A percentile compares a stretch with the other conserved stretches of the same genome.
These are phyloP conservation scores for Nectriaceae sp. DNA, from an alignment of 2,329 filamentous ascomycete species.

Conservation along the genomic window DNA sequence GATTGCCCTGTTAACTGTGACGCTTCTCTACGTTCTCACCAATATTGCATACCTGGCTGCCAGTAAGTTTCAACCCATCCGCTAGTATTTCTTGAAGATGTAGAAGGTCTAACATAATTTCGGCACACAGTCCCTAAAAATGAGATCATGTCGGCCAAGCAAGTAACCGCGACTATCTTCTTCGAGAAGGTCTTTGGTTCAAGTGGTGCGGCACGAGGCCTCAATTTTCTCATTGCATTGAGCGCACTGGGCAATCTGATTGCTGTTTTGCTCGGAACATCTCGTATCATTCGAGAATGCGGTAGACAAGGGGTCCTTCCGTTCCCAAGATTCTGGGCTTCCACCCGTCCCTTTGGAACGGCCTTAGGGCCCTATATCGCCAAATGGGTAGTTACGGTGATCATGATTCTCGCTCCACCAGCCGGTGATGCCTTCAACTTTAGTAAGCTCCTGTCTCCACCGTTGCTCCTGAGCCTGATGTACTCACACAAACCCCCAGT, in stretches of 20 bases:
- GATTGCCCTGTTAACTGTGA: constrained; percentile 51
- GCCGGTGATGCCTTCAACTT: constrained; percentile 67
- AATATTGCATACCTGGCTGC: constrained; percentile 63
- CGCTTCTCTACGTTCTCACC: constrained; percentile 56
- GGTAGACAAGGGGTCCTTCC: constrained; percentile 63
- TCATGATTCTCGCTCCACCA: constrained; percentile 63
- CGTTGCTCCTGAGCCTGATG: not conserved
- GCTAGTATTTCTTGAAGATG: not conserved
- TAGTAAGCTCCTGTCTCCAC: constrained; percentile 33
- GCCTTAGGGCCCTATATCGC: constrained; percentile 59
- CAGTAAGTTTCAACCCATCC: constrained; percentile 27
- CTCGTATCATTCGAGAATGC: constrained; percentile 59
- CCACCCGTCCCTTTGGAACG: constrained; percentile 63
- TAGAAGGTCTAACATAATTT: too few species aligned
- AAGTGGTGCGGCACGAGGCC: constrained; percentile 47
- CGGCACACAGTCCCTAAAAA: constrained; percentile 50
- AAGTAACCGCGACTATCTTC: constrained; percentile 58
- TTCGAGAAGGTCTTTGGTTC: constrained; percentile 61
- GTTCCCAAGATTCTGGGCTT: constrained; percentile 60
- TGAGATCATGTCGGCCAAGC: constrained; percentile 51
- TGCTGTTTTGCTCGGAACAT: constrained; percentile 55
- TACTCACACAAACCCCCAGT: constrained; percentile 37
- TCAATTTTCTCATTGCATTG: constrained; percentile 60
- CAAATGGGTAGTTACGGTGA: constrained; percentile 56
- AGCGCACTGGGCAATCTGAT: constrained; percentile 61